These are phyloP conservation scores for Hypomyces perniciosus DNA, from an alignment of 2,329 filamentous ascomycete genomes.

Conservation along the genomic window DNA sequence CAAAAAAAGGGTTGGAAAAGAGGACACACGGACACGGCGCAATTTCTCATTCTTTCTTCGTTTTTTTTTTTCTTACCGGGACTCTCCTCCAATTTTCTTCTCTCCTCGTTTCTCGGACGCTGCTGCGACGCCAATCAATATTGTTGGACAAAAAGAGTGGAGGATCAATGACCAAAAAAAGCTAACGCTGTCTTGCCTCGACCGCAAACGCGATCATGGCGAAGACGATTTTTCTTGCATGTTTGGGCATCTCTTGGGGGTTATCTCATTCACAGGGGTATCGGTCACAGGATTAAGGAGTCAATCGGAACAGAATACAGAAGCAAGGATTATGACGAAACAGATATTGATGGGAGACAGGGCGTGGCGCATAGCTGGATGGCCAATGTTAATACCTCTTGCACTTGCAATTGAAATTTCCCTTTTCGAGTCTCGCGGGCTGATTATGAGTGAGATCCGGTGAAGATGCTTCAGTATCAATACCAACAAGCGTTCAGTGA, in stretches of 20 bases:
- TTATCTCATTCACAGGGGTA: background rate
- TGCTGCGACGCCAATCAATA: background rate
- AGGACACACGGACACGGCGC: background rate
- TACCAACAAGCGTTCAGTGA: background rate
- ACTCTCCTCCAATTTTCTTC: background rate
- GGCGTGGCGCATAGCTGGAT: constrained; percentile 6
- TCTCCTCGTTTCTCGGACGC: background rate
- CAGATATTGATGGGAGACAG: constrained; percentile 8
- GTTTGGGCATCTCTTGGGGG: background rate
- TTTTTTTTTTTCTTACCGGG: background rate
- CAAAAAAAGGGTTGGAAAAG: background rate
- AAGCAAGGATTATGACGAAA: constrained; percentile 3
- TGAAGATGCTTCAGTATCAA: background rate
- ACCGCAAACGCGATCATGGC: no score
- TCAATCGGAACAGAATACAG: background rate
- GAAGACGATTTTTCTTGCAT: background rate
- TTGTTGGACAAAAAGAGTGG: background rate
- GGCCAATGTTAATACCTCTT: constrained; percentile 6
- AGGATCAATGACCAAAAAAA: background rate
- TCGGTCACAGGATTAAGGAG: constrained; percentile 4
- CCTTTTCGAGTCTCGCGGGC: background rate
- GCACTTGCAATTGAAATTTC: background rate
- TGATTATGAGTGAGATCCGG: background rate
- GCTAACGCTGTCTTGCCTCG: no score
- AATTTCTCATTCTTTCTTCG: constrained; percentile 5